Conservation (phyloP, 495 filamentous ascomycete species). For the Lasiosphaeria ovina region DNA sequence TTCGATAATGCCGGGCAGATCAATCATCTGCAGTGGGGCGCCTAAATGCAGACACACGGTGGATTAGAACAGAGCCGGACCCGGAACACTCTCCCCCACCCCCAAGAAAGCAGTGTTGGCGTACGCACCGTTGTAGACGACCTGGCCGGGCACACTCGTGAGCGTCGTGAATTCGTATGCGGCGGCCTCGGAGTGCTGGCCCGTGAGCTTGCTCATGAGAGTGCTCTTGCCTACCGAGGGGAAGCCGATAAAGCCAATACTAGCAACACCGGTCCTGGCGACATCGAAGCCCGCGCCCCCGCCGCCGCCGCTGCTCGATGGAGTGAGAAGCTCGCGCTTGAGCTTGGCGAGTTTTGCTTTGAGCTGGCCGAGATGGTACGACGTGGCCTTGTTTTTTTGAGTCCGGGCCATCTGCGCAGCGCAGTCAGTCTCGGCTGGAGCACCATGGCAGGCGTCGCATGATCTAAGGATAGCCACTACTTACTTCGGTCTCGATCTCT, state of each 20-base stretch:
- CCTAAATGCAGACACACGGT: slow-evolving; percentile 34
- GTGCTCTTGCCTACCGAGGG: slow-evolving; percentile 98
- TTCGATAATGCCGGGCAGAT: slow-evolving; percentile 98
- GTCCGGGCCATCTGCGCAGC: slow-evolving; percentile 77
- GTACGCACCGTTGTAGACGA: slow-evolving; percentile 75
- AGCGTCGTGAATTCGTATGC: slow-evolving; percentile 99
- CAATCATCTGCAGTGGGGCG: slow-evolving; percentile 96
- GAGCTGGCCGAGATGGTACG: slow-evolving; percentile 82
- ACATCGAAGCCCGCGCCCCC: slow-evolving; percentile 96
- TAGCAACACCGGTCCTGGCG: slow-evolving; percentile 94
- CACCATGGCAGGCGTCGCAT: slow-evolving; percentile 1
- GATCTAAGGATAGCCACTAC: slow-evolving; percentile 21
- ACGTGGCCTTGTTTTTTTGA: slow-evolving; percentile 98
- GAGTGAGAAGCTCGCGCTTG: slow-evolving; percentile 91
- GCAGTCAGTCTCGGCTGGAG: slow-evolving; percentile 16
- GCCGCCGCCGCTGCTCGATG: slow-evolving; percentile 75
- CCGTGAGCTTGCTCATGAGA: slow-evolving; percentile 89
- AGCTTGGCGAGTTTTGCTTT: slow-evolving; percentile 98
- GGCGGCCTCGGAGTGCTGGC: slow-evolving; percentile 94
- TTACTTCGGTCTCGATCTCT: slow-evolving; percentile 88
- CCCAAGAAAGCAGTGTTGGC: neutral
- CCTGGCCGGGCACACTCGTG: slow-evolving; percentile 95
- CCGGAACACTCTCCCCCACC: neutral
- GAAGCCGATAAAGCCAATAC: slow-evolving; percentile 84
- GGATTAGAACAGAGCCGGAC: neutral